Evolutionary conservation across 2,329 filamentous ascomycete species (phyloP), one percentile per base, ranked within the genome.

Genomic region (Podosphaera xanthii): DNA sequence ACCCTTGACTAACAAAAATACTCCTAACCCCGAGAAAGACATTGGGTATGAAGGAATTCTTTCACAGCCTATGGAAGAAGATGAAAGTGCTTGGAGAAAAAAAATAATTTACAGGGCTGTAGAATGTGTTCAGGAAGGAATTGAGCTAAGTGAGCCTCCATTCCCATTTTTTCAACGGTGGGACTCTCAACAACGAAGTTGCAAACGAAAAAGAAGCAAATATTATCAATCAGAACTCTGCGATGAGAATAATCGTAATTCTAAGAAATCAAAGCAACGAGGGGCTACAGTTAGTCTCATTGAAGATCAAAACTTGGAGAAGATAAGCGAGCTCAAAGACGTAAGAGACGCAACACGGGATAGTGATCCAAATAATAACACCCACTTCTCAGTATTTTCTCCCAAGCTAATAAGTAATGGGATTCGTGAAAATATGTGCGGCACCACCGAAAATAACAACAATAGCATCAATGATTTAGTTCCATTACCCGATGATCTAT

Each of bases 91-190:
- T 31, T 96, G 90, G 90, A 80, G 80, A 64, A 73, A 79, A 3
- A 87, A 82, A 64, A 83, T 96, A 61, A 77, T 74, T 9, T 81
- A 94, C 61, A 78, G 79, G 33, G 90, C 87, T 31, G 86, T 94
- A 0, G 91, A 97, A 69, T 96, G 90, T 70, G 80, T 82, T 62
- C 77, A 86, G n/a, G 78, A 86, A 36, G 78, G 76, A 4, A 72
- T 87, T 46, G 72, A 77, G 38, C 74, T 94, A 53, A 85, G 79
- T 58, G 78, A 86, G 40, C 90, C 91, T 0, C 87, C 90, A 0
- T 96, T 94, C 67, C 90, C 90, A 0, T 96, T 96, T 69, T 75
- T 86, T 14, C 89, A 96, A 69, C 79, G 86, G 54, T 96, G 90
- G 91, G 87, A 94, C 70, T 77, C 80, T 2, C 83, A 88, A 61